Conservation (phyloP, 345 rosid genomes). For the Sonneratia caseolaris region DNA sequence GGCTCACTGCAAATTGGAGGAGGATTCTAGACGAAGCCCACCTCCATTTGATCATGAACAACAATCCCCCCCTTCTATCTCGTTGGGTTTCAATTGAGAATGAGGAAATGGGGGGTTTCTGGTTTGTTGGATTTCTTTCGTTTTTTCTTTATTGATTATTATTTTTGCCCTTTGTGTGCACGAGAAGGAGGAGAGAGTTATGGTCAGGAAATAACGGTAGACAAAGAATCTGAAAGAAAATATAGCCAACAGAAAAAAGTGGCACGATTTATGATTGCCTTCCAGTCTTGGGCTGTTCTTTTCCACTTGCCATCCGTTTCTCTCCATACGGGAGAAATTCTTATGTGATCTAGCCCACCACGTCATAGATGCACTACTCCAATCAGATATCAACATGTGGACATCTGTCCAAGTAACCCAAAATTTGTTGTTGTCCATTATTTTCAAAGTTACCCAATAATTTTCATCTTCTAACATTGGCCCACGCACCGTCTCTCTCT, state of each 20-base stretch:
- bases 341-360: no score
- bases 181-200: background rate
- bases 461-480: no score
- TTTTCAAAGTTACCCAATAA: no score
- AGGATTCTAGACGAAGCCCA: constrained; percentile 3
- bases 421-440: no score
- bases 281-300: background rate
- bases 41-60: constrained; percentile 1
- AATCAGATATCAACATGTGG: no score
- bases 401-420: no score
- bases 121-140: background rate
- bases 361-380: no score
- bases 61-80: background rate
- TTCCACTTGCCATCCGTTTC: no score
- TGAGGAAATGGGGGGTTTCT: background rate
- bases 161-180: background rate
- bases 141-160: background rate
- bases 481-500: no score
- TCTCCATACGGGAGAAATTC: no score
- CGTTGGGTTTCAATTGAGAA: background rate
- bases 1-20: constrained; percentile 5
- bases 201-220: background rate
- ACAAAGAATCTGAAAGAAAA: background rate
- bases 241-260: background rate
- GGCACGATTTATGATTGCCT: background rate